Conservation (phyloP, 169 alveolate genomes). For the Eimeria brunetti region DNA sequence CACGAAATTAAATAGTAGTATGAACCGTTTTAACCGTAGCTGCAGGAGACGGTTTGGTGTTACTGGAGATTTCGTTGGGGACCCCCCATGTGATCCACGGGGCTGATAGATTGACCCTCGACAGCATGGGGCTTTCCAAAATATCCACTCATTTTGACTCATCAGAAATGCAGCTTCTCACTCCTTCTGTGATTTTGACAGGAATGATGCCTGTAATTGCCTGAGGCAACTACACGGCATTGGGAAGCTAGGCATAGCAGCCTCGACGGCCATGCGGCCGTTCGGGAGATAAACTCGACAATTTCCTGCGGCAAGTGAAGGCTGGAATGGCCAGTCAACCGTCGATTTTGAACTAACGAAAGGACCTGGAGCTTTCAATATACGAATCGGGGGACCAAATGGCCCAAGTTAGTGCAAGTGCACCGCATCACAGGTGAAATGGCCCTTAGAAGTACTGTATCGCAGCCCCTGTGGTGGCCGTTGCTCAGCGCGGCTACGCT, state of each 20-base stretch:
- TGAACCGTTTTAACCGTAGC: not conserved
- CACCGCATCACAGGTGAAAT: not conserved
- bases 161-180: not conserved
- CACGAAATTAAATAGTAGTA: not conserved
- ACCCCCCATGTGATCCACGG: constrained; percentile 13
- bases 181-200: not conserved
- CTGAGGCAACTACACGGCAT: not conserved
- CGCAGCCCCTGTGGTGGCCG: constrained; percentile 13
- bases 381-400: not conserved
- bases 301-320: not conserved
- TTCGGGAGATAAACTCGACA: not conserved
- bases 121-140: not conserved
- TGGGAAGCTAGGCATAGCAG: constrained; percentile 2
- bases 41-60: not conserved
- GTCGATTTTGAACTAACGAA: not conserved
- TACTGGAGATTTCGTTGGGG: not conserved
- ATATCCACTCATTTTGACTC: not conserved
- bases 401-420: constrained; percentile 10
- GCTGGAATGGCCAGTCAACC: not conserved
- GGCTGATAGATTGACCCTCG: constrained; percentile 12
- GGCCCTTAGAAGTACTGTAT: not conserved
- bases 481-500: not conserved
- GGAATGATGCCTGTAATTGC: not conserved
- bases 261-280: constrained; percentile 12
- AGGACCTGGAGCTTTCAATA: not conserved